Conservation (phyloP, 192 early-diverging fungal species). For the Linnemannia zychae region DNA sequence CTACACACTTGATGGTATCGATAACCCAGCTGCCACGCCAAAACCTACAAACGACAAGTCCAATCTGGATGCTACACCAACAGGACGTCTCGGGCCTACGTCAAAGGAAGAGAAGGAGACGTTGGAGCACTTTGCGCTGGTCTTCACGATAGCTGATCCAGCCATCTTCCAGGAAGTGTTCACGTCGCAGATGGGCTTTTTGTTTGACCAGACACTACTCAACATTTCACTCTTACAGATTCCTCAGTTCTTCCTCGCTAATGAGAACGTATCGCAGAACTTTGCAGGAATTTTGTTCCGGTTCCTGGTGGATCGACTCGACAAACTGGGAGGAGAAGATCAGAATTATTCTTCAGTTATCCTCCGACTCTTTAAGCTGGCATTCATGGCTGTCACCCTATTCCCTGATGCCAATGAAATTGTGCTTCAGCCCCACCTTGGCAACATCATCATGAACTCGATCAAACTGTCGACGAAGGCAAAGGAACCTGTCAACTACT, state of each 20-base stretch:
- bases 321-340: conserved; percentile 79
- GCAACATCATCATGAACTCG: conserved; percentile 89
- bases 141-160: conserved; percentile 87
- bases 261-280: conserved; percentile 79
- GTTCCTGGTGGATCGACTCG: conserved; percentile 84
- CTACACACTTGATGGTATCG: conserved; percentile 76
- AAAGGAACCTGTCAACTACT: conserved; percentile 92
- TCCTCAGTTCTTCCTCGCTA: conserved; percentile 90
- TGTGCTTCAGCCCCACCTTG: conserved; percentile 94
- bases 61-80: conserved; percentile 44
- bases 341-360: conserved; percentile 76
- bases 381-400: conserved; percentile 92
- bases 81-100: conserved; percentile 68
- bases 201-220: conserved; percentile 86
- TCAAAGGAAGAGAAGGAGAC: conserved; percentile 94
- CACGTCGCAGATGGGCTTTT: conserved; percentile 85
- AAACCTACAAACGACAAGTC: conserved; percentile 25
- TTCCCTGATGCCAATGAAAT: conserved; percentile 94
- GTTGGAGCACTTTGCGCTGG: conserved; percentile 89
- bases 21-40: conserved; percentile 47
- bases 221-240: conserved; percentile 84
- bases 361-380: conserved; percentile 93
- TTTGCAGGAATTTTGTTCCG: conserved; percentile 85
- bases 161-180: conserved; percentile 97
- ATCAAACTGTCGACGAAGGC: conserved; percentile 88